Base-by-base conservation (phyloP, 148 eudicot genomes). In the Arctostaphylos glauca region DNA sequence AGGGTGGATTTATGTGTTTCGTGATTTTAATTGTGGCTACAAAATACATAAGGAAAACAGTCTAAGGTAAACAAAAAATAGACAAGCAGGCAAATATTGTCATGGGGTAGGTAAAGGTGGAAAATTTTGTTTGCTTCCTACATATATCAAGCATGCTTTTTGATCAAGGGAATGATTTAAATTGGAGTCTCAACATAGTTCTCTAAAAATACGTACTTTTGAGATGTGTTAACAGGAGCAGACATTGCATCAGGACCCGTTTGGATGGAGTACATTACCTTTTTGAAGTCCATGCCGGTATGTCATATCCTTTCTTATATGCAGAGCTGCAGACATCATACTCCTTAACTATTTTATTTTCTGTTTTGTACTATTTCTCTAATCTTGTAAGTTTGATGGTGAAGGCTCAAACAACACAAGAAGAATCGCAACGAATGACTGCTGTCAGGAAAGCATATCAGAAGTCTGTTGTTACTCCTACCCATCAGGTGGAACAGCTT, bases 211-310 rank as follows among this genome's bases (percentile, higher is more conserved):
- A 3, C 5, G 68, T 46, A 49, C 38, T 76, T 19, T 47, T 78
- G 70, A 56, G 77, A 56, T 87, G 66, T 77, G 46, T 54, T 87
- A 76, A 84, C 91, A 97, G 99, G 99, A 84, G 87, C 91, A 44
- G 99, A 97, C 88, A 91, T 97, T 81, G 89, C 93, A 68, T 86
- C 99, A 38, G 99, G 99, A 72, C 98, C 99, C 80, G 91, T 97
- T 64, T 97, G 99, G 99, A 92, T 92, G 87, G 99, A 97, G 86
- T 97, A 94, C 87, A 93, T 97, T 84, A 88, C 88, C 79, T 90
- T 93, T 84, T 84, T 97, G 76, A 97, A 89, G 84, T 92, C 98
- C 80, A 83, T 92, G 84, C 94, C 96, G 83, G 99, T 97, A 62
- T 77, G 96, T 89, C 49, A 71, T 60, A 54, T 56, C 49, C 80